Conservation (phyloP, 768 basidiomycete genomes). For the Rubroboletus satanas region DNA sequence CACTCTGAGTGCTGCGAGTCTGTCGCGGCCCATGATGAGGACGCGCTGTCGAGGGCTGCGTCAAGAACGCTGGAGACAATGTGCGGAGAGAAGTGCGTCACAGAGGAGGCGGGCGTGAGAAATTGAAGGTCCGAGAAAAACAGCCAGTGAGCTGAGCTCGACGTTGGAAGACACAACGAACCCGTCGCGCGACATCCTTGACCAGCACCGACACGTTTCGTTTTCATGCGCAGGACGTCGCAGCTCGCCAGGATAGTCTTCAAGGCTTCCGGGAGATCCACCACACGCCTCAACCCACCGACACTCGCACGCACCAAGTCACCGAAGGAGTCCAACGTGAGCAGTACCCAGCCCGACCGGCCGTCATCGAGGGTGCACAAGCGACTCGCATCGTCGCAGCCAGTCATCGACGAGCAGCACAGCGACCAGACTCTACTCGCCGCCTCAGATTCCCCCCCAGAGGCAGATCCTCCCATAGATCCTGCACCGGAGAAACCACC, state of each 20-base stretch:
- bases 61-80: neutral
- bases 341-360: constrained; percentile 3
- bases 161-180: constrained; percentile 1
- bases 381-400: constrained; percentile 26
- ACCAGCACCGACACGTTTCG: constrained; percentile 62
- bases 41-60: neutral
- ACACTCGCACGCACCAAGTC: constrained; percentile 23
- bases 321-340: constrained; percentile 18
- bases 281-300: neutral
- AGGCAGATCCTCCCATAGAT: constrained; percentile 18
- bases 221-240: constrained; percentile 55
- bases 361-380: constrained; percentile 18
- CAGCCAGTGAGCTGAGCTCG: neutral
- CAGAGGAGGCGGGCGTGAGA: constrained; percentile 12
- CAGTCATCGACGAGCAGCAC: constrained; percentile 13
- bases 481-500: constrained; percentile 24
- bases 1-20: constrained; percentile 83
- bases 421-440: constrained; percentile 5
- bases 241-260: constrained; percentile 78
- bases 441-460: constrained; percentile 25
- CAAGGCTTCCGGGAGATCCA: constrained; percentile 10
- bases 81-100: neutral
- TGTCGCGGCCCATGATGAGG: constrained; percentile 54
- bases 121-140: neutral
- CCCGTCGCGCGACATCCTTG: constrained; percentile 41